These are phyloP conservation scores for Pestalotiopsis fici DNA, from an alignment of 2,329 filamentous ascomycete species.

Conservation along the genomic window DNA sequence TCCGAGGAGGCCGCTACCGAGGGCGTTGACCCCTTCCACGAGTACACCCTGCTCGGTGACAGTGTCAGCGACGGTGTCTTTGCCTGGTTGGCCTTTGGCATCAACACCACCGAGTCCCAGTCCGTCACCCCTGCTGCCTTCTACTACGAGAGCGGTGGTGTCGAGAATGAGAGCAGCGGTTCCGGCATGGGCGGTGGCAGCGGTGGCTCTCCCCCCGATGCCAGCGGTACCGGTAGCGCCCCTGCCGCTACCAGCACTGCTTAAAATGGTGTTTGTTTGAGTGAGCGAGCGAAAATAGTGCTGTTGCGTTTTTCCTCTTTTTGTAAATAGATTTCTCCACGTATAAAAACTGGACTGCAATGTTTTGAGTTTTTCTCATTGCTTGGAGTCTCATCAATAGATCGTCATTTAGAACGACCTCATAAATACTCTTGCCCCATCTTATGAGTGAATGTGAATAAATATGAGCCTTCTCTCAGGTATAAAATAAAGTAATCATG, in stretches of 20 bases:
- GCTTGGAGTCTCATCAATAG: not conserved
- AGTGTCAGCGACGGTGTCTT: conserved; percentile 4
- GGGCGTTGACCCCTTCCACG: conserved; percentile 2
- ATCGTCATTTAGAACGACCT: not conserved
- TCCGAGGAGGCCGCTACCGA: conserved; percentile 4
- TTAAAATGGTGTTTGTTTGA: not conserved
- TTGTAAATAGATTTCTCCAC: conserved; percentile 1
- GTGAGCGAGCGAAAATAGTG: not conserved
- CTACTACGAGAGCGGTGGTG: conserved; percentile 22
- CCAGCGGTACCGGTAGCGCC: not conserved
- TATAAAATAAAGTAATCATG: too few relatives aligned
- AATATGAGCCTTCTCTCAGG: too few relatives aligned
- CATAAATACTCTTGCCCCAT: too few relatives aligned
- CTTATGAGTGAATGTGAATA: too few relatives aligned
- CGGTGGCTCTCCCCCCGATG: not conserved
- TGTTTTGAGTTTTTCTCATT: not conserved
- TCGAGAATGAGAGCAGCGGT: not conserved
- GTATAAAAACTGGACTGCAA: not conserved
- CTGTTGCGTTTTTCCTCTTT: not conserved
- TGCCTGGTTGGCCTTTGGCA: conserved; percentile 6
- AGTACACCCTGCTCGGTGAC: conserved; percentile 5
- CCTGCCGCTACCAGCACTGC: conserved; percentile 4
- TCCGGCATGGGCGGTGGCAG: not conserved
- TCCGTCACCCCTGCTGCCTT: conserved; percentile 18
- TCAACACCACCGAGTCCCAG: conserved; percentile 13